Conservation (phyloP, 495 filamentous ascomycete species). For the Lindgomyces ingoldianus region DNA sequence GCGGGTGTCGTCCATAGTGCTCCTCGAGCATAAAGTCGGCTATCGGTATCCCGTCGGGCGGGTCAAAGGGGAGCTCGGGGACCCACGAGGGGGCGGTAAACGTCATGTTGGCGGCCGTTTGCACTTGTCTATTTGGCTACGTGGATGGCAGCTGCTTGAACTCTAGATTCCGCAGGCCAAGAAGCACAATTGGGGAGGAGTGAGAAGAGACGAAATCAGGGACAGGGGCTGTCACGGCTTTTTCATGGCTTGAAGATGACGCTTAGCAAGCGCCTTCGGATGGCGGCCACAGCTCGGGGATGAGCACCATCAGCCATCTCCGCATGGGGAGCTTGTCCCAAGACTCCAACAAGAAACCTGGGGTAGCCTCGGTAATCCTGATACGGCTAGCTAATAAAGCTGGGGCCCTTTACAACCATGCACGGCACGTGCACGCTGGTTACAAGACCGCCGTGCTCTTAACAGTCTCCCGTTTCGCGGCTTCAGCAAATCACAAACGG, state of each 20-base stretch:
- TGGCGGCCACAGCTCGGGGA: not conserved
- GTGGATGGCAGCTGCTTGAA: not conserved
- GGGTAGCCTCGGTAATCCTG: not conserved
- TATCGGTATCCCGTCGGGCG: constrained; percentile 75
- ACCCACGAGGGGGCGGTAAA: constrained; percentile 72
- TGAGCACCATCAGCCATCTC: not conserved
- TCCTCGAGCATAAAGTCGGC: constrained; percentile 80
- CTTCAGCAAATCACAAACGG: too few species aligned
- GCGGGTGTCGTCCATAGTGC: constrained; percentile 64
- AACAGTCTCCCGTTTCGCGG: too few species aligned
- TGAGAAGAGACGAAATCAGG: not conserved
- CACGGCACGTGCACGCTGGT: too few species aligned
- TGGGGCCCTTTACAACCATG: too few species aligned
- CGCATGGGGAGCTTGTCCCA: not conserved
- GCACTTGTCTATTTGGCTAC: not conserved
- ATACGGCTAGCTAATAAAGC: too few species aligned
- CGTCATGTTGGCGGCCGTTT: constrained; percentile 60
- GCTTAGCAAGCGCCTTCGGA: constrained; percentile 4
- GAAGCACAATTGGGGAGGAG: not conserved
- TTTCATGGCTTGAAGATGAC: not conserved
- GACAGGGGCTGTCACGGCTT: not conserved
- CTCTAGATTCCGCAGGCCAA: not conserved
- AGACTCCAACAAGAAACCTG: constrained; percentile 2
- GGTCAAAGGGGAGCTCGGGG: constrained; percentile 65
- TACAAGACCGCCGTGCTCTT: too few species aligned